Evolutionary conservation across 2,329 filamentous ascomycete genomes (phyloP).

Genomic region (Fonsecaea pedrosoi): DNA sequence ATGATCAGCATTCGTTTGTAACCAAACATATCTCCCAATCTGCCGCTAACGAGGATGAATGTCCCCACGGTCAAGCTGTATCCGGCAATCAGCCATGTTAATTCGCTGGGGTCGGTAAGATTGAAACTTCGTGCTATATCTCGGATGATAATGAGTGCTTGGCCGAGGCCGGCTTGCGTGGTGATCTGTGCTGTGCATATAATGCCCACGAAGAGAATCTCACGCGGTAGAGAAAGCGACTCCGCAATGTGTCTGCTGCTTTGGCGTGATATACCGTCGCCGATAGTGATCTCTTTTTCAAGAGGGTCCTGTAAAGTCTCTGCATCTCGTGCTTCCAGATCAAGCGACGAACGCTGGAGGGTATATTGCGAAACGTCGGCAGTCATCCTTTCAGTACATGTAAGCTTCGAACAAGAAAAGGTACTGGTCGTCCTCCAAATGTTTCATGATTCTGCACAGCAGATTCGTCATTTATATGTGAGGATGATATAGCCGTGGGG

Average conservation of each 20-base stretch:
- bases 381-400: neutral
- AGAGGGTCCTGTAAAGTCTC: neutral
- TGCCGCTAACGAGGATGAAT: slow-evolving; percentile 49
- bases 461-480: neutral
- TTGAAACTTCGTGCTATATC: slow-evolving; percentile 58
- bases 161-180: slow-evolving; percentile 57
- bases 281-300: slow-evolving; percentile 1
- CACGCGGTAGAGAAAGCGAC: slow-evolving; percentile 30
- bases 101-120: slow-evolving; percentile 50
- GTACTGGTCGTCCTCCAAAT: neutral
- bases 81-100: slow-evolving; percentile 65
- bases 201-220: slow-evolving; percentile 46
- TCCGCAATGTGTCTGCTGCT: slow-evolving; percentile 3
- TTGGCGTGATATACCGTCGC: slow-evolving; percentile 3
- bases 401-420: neutral
- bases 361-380: neutral
- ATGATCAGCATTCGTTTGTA: slow-evolving; percentile 47
- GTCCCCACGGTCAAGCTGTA: slow-evolving; percentile 58
- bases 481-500: neutral
- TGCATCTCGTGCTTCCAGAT: neutral
- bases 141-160: slow-evolving; percentile 57
- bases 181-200: slow-evolving; percentile 51
- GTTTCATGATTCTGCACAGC: neutral
- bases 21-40: slow-evolving; percentile 49
- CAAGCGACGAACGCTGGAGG: neutral